Conservation (phyloP, 768 basidiomycete species). For the Sporobolomyces roseus region DNA sequence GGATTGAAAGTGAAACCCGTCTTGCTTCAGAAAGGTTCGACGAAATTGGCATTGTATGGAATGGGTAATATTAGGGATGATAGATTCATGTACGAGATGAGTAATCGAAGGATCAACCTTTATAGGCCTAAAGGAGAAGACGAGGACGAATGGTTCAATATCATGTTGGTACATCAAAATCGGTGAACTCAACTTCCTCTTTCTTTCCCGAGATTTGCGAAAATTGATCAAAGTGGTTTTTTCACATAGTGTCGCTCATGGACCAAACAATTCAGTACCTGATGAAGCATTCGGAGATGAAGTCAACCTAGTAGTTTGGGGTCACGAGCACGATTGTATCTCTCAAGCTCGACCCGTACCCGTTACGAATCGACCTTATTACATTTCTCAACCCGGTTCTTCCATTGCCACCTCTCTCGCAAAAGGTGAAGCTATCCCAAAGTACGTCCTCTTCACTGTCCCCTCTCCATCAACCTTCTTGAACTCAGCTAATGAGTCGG, state of each 20-base stretch:
- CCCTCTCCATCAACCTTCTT: background rate
- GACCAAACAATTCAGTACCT: constrained; percentile 88
- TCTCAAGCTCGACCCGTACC: constrained; percentile 68
- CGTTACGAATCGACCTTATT: constrained; percentile 86
- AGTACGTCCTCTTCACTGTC: constrained; percentile 56
- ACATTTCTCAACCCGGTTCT: constrained; percentile 89
- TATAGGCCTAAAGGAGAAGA: constrained; percentile 74
- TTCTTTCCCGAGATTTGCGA: background rate
- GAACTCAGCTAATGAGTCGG: background rate
- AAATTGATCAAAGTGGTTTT: background rate
- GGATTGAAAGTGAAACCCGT: constrained; percentile 86
- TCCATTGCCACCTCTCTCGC: constrained; percentile 90
- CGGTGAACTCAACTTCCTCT: constrained; percentile 57
- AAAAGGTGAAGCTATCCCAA: constrained; percentile 85
- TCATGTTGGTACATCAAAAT: constrained; percentile 91
- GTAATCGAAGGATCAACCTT: constrained; percentile 91
- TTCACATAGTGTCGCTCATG: constrained; percentile 73
- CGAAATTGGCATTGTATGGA: constrained; percentile 85
- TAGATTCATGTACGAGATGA: constrained; percentile 91
- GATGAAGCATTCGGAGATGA: constrained; percentile 97
- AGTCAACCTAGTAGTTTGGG: constrained; percentile 91
- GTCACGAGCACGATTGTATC: constrained; percentile 97
- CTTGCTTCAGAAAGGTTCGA: constrained; percentile 69
- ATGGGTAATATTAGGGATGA: constrained; percentile 95
- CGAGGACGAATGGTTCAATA: constrained; percentile 90